Conservation (phyloP, 2,329 filamentous ascomycete species). For the Colletotrichum agaves region DNA sequence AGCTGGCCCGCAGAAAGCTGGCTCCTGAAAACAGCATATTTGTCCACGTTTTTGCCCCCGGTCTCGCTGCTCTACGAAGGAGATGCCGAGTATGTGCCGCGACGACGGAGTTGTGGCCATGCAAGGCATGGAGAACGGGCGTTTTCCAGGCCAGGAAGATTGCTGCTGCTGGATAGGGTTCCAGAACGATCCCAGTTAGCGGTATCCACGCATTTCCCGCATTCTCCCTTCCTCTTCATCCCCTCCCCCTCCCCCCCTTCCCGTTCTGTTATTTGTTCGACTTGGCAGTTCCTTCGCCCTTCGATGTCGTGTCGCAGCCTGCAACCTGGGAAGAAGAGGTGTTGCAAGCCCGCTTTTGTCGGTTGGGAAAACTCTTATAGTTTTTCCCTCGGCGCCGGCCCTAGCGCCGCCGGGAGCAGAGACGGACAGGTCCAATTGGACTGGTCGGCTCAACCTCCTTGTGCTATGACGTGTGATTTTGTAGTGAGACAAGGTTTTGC, state of each 20-base stretch:
- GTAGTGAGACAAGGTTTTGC: conserved; percentile 32
- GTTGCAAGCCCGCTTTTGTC: too few relatives aligned
- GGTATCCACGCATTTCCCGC: conserved; percentile 21
- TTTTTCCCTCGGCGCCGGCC: conserved; percentile 16
- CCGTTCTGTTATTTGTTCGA: too few relatives aligned
- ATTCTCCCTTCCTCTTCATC: conserved; percentile 1
- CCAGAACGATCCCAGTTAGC: not conserved
- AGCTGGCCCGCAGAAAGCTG: conserved; percentile 10
- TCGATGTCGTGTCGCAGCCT: not conserved
- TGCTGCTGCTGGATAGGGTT: conserved; percentile 18
- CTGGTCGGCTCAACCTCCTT: conserved; percentile 29
- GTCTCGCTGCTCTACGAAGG: not conserved
- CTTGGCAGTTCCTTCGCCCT: not conserved
- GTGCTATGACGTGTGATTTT: conserved; percentile 34
- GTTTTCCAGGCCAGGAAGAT: conserved; percentile 12
- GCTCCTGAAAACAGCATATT: too few relatives aligned
- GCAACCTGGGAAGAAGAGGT: not conserved
- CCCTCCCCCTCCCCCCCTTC: too few relatives aligned
- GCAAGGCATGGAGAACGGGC: not conserved
- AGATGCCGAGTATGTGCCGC: conserved; percentile 26
- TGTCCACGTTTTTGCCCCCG: too few relatives aligned
- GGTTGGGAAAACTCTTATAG: not conserved
- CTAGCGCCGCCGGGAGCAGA: conserved; percentile 33
- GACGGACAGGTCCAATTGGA: conserved; percentile 30
- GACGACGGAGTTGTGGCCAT: not conserved